These are phyloP conservation scores for Lignosus rhinocerotis DNA, from an alignment of 1,284 basidiomycete species.

Conservation along the genomic window DNA sequence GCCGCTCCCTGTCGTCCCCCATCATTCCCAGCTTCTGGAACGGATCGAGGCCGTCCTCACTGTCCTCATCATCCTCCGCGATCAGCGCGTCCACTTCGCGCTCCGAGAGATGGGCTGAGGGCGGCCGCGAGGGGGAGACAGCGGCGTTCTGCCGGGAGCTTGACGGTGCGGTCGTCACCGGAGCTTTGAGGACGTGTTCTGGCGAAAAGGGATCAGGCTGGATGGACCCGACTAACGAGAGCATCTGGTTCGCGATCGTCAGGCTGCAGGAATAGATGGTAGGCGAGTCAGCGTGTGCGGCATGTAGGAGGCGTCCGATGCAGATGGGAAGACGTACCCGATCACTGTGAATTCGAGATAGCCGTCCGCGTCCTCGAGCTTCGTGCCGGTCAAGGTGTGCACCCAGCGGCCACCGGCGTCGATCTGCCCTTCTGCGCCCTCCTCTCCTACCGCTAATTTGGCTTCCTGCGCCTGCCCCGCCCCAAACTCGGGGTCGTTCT, in stretches of 20 bases:
- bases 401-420: conserved; percentile 79
- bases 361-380: conserved; percentile 73
- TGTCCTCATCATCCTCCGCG: conserved; percentile 27
- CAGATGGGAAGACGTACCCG: conserved; percentile 56
- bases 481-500: conserved; percentile 74
- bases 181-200: conserved; percentile 46
- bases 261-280: conserved; percentile 51
- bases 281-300: conserved; percentile 2
- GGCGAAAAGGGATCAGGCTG: conserved; percentile 84
- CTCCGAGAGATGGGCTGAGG: conserved; percentile 12
- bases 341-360: conserved; percentile 87
- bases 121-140: conserved; percentile 2
- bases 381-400: conserved; percentile 67
- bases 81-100: conserved; percentile 29
- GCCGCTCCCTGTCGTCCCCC: conserved; percentile 34
- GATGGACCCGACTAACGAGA: conserved; percentile 90
- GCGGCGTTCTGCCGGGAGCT: background rate
- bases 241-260: conserved; percentile 93
- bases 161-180: conserved; percentile 19
- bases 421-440: conserved; percentile 32
- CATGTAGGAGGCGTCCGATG: background rate
- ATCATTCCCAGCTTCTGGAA: conserved; percentile 40
- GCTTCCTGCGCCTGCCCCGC: conserved; percentile 32
- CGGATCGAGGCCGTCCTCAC: conserved; percentile 39
- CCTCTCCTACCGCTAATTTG: conserved; percentile 25